Evolutionary conservation across 2,329 filamentous ascomycete genomes (phyloP), one percentile per base, ranked within the genome.

Genomic region (Parafenestella ontariensis): DNA sequence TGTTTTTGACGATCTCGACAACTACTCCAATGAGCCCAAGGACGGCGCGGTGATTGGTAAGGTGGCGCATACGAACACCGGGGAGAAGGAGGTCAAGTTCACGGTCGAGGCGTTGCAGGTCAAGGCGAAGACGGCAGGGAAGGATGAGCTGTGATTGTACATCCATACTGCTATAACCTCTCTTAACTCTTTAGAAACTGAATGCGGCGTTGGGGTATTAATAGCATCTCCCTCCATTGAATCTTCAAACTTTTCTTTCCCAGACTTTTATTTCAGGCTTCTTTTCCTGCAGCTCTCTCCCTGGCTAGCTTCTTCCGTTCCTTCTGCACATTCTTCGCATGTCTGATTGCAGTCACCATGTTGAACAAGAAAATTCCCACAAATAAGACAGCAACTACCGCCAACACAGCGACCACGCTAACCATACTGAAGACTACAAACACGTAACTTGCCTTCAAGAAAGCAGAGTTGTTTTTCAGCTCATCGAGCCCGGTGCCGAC

Each of bases 371-470:
- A 77, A 1, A 71, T 72, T 26, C 58, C 49, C 0, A 67, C 37
- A 64, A 56, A 83, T 28, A 61, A 45, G 11, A 64, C 21, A 0
- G 61, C 61, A 0, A 76, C 65, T 7, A 70, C 46, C 0, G 50
- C 68, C 13, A 77, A 42, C 0, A 76, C 59, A 1, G 49, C 68
- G 0, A 62, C 64, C 3, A 76, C 73, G 34, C 59, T 60, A 6
- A 74, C 62, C 54, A 77, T 76, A 33, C 66, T 70, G 18, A 76
- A 66, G 3, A 77, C 66, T 0, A 76, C 73, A 39, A 76, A 76
- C 0, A 67, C 68, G 46, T 69, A 76, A 3, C 59, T 62, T 0
- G 65, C 72, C 8, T 46, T 45, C 9, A 70, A 44, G 26, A 75
- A 77, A 0, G 58, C 56, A 0, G 49, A 24, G 37, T 67, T 66